Conservation (phyloP, 1,284 basidiomycete species). For the Melampsora americana region DNA sequence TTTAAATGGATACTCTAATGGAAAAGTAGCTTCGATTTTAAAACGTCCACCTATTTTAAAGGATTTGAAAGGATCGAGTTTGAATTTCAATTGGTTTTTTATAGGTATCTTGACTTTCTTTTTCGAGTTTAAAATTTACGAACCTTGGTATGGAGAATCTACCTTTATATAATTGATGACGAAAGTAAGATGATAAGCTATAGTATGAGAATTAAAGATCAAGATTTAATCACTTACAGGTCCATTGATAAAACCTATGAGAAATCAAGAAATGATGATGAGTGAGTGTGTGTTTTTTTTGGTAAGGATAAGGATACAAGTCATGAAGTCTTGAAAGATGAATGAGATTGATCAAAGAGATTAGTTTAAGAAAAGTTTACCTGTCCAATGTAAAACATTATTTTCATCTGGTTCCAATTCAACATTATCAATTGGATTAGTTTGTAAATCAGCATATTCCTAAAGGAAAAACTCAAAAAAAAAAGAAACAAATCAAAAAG, state of each 20-base stretch:
- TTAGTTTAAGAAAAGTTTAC: constrained; percentile 2
- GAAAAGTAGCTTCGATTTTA: constrained; percentile 52
- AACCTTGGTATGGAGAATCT: background rate
- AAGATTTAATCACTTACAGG: constrained; percentile 17
- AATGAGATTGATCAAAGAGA: too few relatives aligned
- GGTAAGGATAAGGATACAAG: too few relatives aligned
- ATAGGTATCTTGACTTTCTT: background rate
- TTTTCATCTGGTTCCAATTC: constrained; percentile 36
- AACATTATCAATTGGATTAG: constrained; percentile 34
- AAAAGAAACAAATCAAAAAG: background rate
- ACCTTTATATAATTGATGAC: background rate
- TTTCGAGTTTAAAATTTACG: background rate
- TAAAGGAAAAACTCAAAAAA: background rate
- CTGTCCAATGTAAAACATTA: constrained; percentile 42
- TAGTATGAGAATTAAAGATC: too few relatives aligned
- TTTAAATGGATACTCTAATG: constrained; percentile 54
- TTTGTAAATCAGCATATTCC: constrained; percentile 42
- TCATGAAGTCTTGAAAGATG: too few relatives aligned
- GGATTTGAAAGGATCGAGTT: too few relatives aligned
- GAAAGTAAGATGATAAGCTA: background rate
- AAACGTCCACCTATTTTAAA: constrained; percentile 35
- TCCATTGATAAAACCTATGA: constrained; percentile 27
- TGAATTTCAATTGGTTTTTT: background rate
- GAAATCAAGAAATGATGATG: background rate
- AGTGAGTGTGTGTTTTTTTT: too few relatives aligned